These are phyloP conservation scores for Wickerhamomyces ciferrii DNA, from an alignment of 805 yeast species.

Conservation along the genomic window DNA sequence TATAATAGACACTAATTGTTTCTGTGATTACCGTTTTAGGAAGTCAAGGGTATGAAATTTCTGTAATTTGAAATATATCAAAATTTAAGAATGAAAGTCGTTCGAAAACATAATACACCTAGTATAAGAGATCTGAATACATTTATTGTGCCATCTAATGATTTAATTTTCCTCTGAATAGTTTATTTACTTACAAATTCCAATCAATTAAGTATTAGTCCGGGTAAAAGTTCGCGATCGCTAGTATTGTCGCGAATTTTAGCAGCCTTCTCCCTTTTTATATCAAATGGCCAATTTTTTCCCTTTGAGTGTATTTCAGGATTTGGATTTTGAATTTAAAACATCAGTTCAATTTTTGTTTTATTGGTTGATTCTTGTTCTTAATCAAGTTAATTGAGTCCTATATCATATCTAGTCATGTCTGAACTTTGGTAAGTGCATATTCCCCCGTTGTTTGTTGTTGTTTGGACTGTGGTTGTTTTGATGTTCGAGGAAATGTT, in stretches of 20 bases:
- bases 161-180: too few species aligned
- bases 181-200: too few species aligned
- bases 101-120: too few species aligned
- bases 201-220: background rate
- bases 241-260: background rate
- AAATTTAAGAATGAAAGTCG: too few species aligned
- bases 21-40: background rate
- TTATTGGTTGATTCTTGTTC: background rate
- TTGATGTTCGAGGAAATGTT: background rate
- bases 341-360: background rate
- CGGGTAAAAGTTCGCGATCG: background rate
- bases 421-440: slow-evolving; percentile 70
- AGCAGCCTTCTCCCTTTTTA: background rate
- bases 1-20: too few species aligned
- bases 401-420: slow-evolving; percentile 28
- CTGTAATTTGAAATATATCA: too few species aligned
- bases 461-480: background rate
- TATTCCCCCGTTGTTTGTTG: background rate
- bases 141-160: too few species aligned
- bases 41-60: background rate
- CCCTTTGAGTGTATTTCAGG: background rate
- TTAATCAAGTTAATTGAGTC: background rate
- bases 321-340: background rate
- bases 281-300: background rate
- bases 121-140: too few species aligned